A percentile compares a stretch with the other conserved stretches of the same genome.
phyloP scores from a whole-genome alignment of 768 basidiomycete genomes.

The Termitomyces eurrhizus region DNA sequence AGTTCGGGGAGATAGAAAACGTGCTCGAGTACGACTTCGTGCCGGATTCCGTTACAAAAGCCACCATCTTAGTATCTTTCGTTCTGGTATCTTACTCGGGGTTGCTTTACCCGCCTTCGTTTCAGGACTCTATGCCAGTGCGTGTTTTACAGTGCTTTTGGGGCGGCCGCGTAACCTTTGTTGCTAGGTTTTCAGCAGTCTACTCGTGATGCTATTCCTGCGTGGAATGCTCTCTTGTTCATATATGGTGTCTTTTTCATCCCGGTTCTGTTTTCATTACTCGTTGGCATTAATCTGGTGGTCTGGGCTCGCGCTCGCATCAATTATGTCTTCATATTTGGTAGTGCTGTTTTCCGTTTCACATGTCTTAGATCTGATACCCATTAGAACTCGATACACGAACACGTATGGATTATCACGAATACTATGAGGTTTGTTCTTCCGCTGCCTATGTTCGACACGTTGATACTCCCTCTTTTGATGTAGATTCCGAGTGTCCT shows the following conservation, averaged over 20 bases:
- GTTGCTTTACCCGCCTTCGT: slow-evolving; percentile 65
- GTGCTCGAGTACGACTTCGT: slow-evolving; percentile 65
- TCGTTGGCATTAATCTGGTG: slow-evolving; percentile 81
- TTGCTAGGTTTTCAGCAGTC: slow-evolving; percentile 49
- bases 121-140: slow-evolving; percentile 62
- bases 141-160: slow-evolving; percentile 7
- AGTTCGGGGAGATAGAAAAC: slow-evolving; percentile 71
- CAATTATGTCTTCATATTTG: slow-evolving; percentile 93
- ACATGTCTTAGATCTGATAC: neutral
- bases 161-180: neutral
- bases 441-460: neutral
- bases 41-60: slow-evolving; percentile 45
- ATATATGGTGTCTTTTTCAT: slow-evolving; percentile 74
- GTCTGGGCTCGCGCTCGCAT: slow-evolving; percentile 76
- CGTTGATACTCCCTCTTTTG: slow-evolving; percentile 4
- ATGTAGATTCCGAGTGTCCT: slow-evolving; percentile 74
- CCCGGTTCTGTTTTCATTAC: slow-evolving; percentile 68
- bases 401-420: slow-evolving; percentile 70
- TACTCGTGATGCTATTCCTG: slow-evolving; percentile 52
- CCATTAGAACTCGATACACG: slow-evolving; percentile 61
- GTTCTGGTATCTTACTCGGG: slow-evolving; percentile 72
- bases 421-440: slow-evolving; percentile 55
- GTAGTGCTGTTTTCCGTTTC: slow-evolving; percentile 33
- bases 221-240: slow-evolving; percentile 71
- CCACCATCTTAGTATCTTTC: slow-evolving; percentile 70